Evolutionary conservation across 441 rosid genomes (phyloP).

Genomic region (Populus tomentosa): DNA sequence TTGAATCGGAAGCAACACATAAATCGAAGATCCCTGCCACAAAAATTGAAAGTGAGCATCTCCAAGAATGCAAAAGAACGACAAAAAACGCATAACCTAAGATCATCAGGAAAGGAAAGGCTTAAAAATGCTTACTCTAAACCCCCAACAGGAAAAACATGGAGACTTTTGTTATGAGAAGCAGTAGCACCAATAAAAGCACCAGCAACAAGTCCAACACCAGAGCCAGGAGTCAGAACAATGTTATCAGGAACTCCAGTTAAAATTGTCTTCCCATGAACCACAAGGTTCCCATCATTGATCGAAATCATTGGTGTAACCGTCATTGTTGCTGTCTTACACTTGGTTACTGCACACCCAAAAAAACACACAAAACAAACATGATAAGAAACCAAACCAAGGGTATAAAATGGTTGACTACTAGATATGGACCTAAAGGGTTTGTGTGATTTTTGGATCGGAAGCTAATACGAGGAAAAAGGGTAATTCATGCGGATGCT

Average conservation of each 20-base stretch:
- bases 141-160: conserved; percentile 82
- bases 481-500: conserved; percentile 1
- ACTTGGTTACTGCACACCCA: conserved; percentile 27
- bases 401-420: background rate
- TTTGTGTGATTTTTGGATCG: conserved; percentile 4
- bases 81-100: background rate
- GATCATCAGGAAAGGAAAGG: background rate
- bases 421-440: conserved; percentile 1
- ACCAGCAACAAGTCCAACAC: conserved; percentile 60
- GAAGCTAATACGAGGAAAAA: conserved; percentile 5
- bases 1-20: conserved; percentile 91
- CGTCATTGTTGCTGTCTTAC: conserved; percentile 58
- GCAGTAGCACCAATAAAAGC: conserved; percentile 86
- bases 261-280: conserved; percentile 81
- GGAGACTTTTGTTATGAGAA: conserved; percentile 77
- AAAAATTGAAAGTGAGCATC: background rate
- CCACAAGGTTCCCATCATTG: conserved; percentile 77
- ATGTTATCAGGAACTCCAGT: conserved; percentile 86
- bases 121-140: conserved; percentile 55
- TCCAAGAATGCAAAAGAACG: background rate
- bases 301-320: conserved; percentile 68
- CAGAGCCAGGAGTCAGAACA: conserved; percentile 62
- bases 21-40: conserved; percentile 67
- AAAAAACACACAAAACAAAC: conserved; percentile 10
- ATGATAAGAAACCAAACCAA: background rate